These are phyloP conservation scores for Monosporascus sp. DNA, from an alignment of 2,329 filamentous ascomycete genomes.

Conservation along the genomic window DNA sequence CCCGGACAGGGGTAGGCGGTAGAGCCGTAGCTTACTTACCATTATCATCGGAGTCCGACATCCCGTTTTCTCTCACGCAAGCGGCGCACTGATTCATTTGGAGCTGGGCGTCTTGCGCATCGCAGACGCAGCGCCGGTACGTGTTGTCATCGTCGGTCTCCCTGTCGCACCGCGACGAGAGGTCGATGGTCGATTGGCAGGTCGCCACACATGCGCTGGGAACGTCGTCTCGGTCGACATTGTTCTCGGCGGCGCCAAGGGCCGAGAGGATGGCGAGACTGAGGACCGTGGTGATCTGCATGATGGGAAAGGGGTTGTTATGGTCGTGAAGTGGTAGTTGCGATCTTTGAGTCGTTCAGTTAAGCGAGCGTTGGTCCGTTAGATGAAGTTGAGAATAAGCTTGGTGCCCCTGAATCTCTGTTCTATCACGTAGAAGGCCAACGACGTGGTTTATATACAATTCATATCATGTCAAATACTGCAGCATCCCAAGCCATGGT, in stretches of 20 bases:
- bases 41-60: constrained; percentile 10
- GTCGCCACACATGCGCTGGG: constrained; percentile 8
- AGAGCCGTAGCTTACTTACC: not conserved
- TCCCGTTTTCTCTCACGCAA: constrained; percentile 11
- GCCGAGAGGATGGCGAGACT: constrained; percentile 6
- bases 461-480: no score
- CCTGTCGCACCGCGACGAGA: constrained; percentile 11
- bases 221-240: constrained; percentile 10
- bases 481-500: no score
- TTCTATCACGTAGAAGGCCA: no score
- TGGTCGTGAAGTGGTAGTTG: not conserved
- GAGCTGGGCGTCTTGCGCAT: constrained; percentile 1
- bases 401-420: no score
- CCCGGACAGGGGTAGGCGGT: not conserved
- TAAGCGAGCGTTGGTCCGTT: not conserved
- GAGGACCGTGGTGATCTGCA: not conserved
- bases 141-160: constrained; percentile 6
- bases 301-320: not conserved
- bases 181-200: constrained; percentile 14
- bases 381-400: no score
- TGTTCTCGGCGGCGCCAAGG: constrained; percentile 11
- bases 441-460: no score
- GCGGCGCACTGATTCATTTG: constrained; percentile 13
- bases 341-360: not conserved
- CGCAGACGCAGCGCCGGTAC: constrained; percentile 14